A percentile compares a stretch with the other conserved stretches of the same genome.
Evolutionary conservation across 2,329 filamentous ascomycete species (phyloP).

Genomic region (Myriosclerotinia curreyana): DNA sequence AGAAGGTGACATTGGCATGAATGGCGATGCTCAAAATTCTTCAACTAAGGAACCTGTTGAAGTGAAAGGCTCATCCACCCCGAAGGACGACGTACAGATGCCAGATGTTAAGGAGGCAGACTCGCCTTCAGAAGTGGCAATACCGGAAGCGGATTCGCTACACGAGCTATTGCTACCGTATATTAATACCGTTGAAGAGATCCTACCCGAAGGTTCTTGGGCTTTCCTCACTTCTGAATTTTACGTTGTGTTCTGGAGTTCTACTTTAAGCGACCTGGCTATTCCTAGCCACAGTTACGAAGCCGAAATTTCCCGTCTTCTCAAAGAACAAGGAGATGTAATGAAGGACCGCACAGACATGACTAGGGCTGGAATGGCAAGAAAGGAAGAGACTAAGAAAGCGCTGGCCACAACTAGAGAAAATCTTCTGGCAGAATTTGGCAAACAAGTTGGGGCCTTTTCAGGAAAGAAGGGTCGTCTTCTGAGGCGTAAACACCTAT

Average conservation of each 20-base stretch:
- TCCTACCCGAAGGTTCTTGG: conserved; percentile 62
- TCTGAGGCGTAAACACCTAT: conserved; percentile 70
- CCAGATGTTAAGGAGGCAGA: conserved; percentile 38
- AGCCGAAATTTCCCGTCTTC: conserved; percentile 66
- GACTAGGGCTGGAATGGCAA: conserved; percentile 60
- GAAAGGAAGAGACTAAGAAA: conserved; percentile 68
- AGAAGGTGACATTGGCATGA: conserved; percentile 53
- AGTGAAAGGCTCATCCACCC: conserved; percentile 24
- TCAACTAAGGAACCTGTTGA: conserved; percentile 1
- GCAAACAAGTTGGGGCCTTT: conserved; percentile 64
- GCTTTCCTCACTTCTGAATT: conserved; percentile 73
- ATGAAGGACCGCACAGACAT: conserved; percentile 71
- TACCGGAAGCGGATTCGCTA: conserved; percentile 46
- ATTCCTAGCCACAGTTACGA: conserved; percentile 76
- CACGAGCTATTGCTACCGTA: conserved; percentile 72
- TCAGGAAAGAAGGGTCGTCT: conserved; percentile 66
- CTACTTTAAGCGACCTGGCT: conserved; percentile 77
- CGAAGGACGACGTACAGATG: conserved; percentile 43
- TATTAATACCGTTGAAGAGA: conserved; percentile 62
- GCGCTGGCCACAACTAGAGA: conserved; percentile 66
- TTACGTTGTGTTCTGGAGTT: conserved; percentile 88
- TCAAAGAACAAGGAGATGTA: conserved; percentile 64
- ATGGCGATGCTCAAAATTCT: conserved; percentile 27
- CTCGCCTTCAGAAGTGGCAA: conserved; percentile 41
- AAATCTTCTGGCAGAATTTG: conserved; percentile 69